Conservation (phyloP, 164 flowering plant species). For the Nelumbo lutea region DNA sequence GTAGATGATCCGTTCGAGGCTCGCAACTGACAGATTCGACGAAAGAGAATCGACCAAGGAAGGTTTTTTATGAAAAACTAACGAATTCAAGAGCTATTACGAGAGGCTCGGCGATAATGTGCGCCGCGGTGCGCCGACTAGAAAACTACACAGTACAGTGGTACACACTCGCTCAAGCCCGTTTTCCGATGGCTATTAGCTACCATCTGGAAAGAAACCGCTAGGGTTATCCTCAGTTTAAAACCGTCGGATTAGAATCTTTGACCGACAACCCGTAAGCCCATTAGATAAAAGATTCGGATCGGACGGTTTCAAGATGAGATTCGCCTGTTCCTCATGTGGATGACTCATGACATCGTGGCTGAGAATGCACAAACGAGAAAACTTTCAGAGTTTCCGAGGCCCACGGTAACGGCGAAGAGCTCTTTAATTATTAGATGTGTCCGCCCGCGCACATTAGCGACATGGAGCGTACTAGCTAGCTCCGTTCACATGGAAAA, state of each 20-base stretch:
- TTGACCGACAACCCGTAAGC: too few species aligned
- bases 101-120: neutral
- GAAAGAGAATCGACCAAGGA: constrained; percentile 13
- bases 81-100: neutral
- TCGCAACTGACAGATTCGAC: constrained; percentile 32
- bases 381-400: neutral
- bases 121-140: neutral
- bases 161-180: too few species aligned
- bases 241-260: too few species aligned
- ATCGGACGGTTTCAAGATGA: too few species aligned
- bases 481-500: neutral
- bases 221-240: too few species aligned
- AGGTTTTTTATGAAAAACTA: constrained; percentile 7
- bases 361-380: too few species aligned
- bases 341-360: too few species aligned
- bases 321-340: too few species aligned
- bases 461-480: neutral
- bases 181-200: too few species aligned
- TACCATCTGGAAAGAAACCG: too few species aligned
- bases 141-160: neutral
- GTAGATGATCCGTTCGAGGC: constrained; percentile 28
- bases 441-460: neutral
- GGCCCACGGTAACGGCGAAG: neutral
- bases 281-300: too few species aligned
- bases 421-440: neutral